Evolutionary conservation across 2,329 filamentous ascomycete species (phyloP), one percentile per base, ranked within the genome.

Genomic region (Monosporascus cannonballus): DNA sequence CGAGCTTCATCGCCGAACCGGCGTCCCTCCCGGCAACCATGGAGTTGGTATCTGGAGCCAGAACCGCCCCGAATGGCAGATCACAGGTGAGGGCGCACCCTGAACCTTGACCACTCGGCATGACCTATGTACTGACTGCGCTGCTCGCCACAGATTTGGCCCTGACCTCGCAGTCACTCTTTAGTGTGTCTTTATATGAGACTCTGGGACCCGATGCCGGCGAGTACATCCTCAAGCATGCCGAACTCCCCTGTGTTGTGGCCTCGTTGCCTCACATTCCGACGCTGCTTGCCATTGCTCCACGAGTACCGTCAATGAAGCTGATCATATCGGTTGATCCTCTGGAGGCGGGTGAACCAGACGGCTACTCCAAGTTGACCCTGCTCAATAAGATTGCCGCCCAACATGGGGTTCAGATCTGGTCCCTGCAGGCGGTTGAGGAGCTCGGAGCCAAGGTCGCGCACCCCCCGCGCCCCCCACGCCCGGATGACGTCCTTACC

Each of bases 201-300:
- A 96, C 93, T 14, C 82, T 99, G 5, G 93, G 93, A 9, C 87
- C 93, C 14, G 90, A 96, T 60, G 84, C 92, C 2, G 92, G 89
- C 53, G 91, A 97, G 73, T 97, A 89, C 74, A 96, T 99, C 71
- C 87, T 97, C 74, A 95, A 95, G 71, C 93, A 97, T 69, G 84
- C 90, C 51, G 80, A 85, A 56, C 75, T 97, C 52, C 71, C 78
- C 54, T 89, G 85, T 64, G 83, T 97, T 39, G 84, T 87, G 57
- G 86, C 89, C 54, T 91, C 89, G 27, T 76, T 96, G 46, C 83
- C 84, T 44, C 92, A 96, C 65, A 85, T 96, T 50, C 85, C 90
- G 2, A 82, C 84, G 17, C 80, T 96, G 51, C 77, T 96, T 56
- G 92, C 91, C 75, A 75, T 96, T 60, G 82, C 81, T 60, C 77